Evolutionary conservation across 371 early-diverging fungal genomes (phyloP).

Genomic region (Batrachochytrium dendrobatidis): DNA sequence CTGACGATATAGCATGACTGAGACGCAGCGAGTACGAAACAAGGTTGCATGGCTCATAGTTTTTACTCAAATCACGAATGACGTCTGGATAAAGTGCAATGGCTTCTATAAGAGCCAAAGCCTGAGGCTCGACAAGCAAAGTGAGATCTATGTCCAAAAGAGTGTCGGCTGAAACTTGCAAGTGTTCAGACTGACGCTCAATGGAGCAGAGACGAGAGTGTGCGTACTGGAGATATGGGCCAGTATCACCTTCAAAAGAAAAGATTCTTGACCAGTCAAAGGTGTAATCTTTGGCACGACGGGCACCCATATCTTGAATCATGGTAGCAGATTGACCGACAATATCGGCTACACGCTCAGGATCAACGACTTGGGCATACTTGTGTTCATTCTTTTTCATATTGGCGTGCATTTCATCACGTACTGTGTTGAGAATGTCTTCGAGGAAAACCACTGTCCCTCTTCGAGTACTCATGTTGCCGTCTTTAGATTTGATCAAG

Average conservation of each 20-base stretch:
- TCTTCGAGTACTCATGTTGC: conserved; percentile 97
- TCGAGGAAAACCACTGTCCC: conserved; percentile 98
- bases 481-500: conserved; percentile 69
- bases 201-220: conserved; percentile 94
- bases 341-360: conserved; percentile 68
- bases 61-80: conserved; percentile 44
- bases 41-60: conserved; percentile 88
- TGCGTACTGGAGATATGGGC: conserved; percentile 98
- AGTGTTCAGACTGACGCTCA: conserved; percentile 49
- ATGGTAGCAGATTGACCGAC: conserved; percentile 82
- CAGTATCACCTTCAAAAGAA: conserved; percentile 97
- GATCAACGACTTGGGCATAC: conserved; percentile 78
- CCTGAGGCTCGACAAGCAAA: conserved; percentile 61
- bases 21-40: conserved; percentile 90
- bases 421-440: conserved; percentile 89
- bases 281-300: conserved; percentile 95
- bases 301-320: conserved; percentile 94
- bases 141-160: conserved; percentile 18
- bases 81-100: conserved; percentile 91
- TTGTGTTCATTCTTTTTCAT: conserved; percentile 88
- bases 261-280: conserved; percentile 96
- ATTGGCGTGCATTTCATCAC: conserved; percentile 87
- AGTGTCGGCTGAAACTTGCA: neutral
- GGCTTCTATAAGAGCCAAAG: conserved; percentile 66
- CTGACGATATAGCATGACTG: conserved; percentile 73